Evolutionary conservation across 192 early-diverging fungal genomes (phyloP).

Genomic region (Mortierella hygrophila): DNA sequence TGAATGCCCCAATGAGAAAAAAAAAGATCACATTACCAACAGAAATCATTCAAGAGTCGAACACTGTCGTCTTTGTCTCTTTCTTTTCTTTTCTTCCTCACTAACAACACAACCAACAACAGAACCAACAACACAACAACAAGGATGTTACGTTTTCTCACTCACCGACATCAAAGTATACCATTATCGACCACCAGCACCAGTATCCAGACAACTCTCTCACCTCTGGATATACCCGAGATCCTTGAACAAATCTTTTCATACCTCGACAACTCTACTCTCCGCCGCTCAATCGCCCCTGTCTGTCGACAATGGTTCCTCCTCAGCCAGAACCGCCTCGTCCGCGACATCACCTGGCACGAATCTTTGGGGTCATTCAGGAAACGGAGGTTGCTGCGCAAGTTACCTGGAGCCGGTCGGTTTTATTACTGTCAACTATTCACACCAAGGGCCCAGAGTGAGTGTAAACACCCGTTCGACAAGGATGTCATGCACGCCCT

Average conservation of each 20-base stretch:
- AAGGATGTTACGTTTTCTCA: no score
- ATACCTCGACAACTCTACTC: neutral
- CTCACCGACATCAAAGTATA: no score
- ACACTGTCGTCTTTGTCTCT: no score
- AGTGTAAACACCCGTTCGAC: neutral
- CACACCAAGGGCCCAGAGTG: neutral
- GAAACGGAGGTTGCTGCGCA: neutral
- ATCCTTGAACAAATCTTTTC: neutral
- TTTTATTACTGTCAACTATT: neutral
- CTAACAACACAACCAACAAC: neutral
- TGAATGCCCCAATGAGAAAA: no score
- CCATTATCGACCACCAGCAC: no score
- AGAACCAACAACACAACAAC: no score
- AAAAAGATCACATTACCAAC: no score
- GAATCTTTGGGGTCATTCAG: neutral
- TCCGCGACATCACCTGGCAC: neutral
- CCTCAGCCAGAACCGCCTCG: neutral
- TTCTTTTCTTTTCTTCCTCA: neutral
- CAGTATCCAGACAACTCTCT: no score
- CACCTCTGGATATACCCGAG: conserved; percentile 17
- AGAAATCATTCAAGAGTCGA: no score
- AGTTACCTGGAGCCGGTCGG: neutral
- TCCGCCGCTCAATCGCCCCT: neutral
- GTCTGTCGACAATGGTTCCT: neutral
- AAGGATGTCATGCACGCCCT: neutral